Base-by-base conservation (phyloP, 306 rosid genomes). In the Quercus dentata region DNA sequence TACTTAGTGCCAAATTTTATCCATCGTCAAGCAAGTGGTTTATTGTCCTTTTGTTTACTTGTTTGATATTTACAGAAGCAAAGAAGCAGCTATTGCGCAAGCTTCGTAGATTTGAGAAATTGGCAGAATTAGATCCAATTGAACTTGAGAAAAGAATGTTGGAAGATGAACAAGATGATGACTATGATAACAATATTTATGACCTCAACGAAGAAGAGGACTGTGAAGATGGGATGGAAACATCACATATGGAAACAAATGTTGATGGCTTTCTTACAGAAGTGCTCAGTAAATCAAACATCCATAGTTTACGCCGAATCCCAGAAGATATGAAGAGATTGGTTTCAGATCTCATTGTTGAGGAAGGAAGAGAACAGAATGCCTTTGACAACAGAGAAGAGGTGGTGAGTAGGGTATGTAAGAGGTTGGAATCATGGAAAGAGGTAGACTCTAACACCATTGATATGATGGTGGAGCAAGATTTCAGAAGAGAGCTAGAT, bases 31-130 rank as follows among this genome's bases (percentile, higher is more conserved):
- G 55, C 65, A 69, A 46, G 55, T 58, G 35, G 44, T 54, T 33
- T 41, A n/a, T 5, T 44, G 54, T 49, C 67, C 23, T 5, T 46
- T 44, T 44, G 65, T 10, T 28, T 74, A 5, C 78, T 20, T 55
- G 57, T 69, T 19, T 75, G 52, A 75, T 64, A 41, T 86, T 85
- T 80, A 30, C 89, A 96, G 99, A 92, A 81, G 88, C 97, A 20
- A 92, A 92, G 90, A 89, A 83, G 69, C 91, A 90, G 69, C 87
- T 96, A 65, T 56, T 93, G 61, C 86, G 87, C 74, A 88, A 93
- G 86, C 99, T 93, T 63, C 68, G 92, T 1, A 85, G 99, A 80
- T 96, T 96, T 33, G 99, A 93, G 91, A 90, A 85, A 78, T 85
- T 96, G 69, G 98, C 99, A 0, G 93, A 85, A 68, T 76, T 93